These are phyloP conservation scores for Melanogaster broomeanus DNA, from an alignment of 768 basidiomycete genomes.

Conservation along the genomic window DNA sequence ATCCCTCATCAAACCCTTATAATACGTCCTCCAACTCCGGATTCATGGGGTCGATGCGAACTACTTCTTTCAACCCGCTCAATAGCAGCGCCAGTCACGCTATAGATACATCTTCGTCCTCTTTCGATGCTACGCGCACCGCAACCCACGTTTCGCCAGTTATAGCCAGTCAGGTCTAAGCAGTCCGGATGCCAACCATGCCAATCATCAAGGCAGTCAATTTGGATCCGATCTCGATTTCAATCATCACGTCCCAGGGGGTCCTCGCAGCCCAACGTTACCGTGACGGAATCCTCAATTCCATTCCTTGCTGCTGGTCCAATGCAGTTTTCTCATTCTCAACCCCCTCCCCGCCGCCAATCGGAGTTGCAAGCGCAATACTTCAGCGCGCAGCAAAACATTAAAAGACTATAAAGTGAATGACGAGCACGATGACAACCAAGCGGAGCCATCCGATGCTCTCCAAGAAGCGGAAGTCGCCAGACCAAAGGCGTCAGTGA, in stretches of 20 bases:
- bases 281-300: slow-evolving; percentile 2
- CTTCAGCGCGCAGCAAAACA: slow-evolving; percentile 8
- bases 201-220: slow-evolving; percentile 16
- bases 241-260: slow-evolving; percentile 9
- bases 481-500: slow-evolving; percentile 26
- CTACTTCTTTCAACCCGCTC: slow-evolving; percentile 12
- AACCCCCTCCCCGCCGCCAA: slow-evolving; percentile 27
- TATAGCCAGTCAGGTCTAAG: slow-evolving; percentile 14
- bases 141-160: slow-evolving; percentile 7
- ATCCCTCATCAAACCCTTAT: slow-evolving; percentile 13
- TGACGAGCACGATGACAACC: slow-evolving; percentile 18
- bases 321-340: slow-evolving; percentile 33
- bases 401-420: slow-evolving; percentile 22
- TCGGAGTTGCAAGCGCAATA: slow-evolving; percentile 32
- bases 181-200: slow-evolving; percentile 11
- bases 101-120: slow-evolving; percentile 16
- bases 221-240: slow-evolving; percentile 3
- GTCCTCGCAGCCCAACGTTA: slow-evolving; percentile 7
- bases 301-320: slow-evolving; percentile 24
- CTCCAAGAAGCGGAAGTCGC: slow-evolving; percentile 19
- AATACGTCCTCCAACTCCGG: slow-evolving; percentile 8
- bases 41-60: slow-evolving; percentile 6
- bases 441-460: slow-evolving; percentile 18
- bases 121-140: slow-evolving; percentile 12
- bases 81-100: slow-evolving; percentile 4